Evolutionary conservation across 139 green algal species (phyloP).

Genomic region (Tetradesmus lagerheimii): DNA sequence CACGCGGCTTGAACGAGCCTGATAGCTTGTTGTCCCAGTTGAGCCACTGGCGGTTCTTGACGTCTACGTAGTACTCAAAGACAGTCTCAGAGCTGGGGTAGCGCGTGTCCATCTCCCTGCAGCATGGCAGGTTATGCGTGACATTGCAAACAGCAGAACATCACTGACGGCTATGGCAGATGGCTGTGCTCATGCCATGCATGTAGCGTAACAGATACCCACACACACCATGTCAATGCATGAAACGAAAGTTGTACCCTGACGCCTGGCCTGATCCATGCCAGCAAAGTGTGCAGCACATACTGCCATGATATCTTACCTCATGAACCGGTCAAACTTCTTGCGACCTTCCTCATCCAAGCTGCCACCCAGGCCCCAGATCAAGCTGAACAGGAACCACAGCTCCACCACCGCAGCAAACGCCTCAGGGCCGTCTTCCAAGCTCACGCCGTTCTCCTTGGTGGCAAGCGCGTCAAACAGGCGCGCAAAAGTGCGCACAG

Average conservation of each 20-base stretch:
- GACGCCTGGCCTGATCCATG: too few relatives aligned
- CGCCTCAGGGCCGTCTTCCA: conserved; percentile 64
- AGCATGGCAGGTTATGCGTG: background rate
- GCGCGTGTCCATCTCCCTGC: conserved; percentile 67
- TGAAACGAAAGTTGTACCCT: too few relatives aligned
- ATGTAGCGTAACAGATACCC: background rate
- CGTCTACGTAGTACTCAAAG: conserved; percentile 86
- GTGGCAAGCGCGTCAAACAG: conserved; percentile 83
- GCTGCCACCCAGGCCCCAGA: conserved; percentile 85
- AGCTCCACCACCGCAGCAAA: conserved; percentile 78
- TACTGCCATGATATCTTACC: background rate
- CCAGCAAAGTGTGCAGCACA: background rate
- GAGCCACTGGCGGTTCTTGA: conserved; percentile 70
- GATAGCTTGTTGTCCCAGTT: conserved; percentile 81
- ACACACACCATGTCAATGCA: too few relatives aligned
- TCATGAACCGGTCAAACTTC: conserved; percentile 75
- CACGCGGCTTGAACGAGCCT: conserved; percentile 65
- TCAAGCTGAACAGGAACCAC: conserved; percentile 88
- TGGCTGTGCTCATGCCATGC: background rate
- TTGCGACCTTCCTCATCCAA: conserved; percentile 82
- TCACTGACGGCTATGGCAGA: too few relatives aligned
- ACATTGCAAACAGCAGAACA: background rate
- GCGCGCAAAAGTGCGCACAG: conserved; percentile 73
- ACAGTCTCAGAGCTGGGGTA: conserved; percentile 80
- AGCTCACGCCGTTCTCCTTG: conserved; percentile 68